phyloP scores from a whole-genome alignment of 257 asterid species.

The Solanum clarkiae region DNA sequence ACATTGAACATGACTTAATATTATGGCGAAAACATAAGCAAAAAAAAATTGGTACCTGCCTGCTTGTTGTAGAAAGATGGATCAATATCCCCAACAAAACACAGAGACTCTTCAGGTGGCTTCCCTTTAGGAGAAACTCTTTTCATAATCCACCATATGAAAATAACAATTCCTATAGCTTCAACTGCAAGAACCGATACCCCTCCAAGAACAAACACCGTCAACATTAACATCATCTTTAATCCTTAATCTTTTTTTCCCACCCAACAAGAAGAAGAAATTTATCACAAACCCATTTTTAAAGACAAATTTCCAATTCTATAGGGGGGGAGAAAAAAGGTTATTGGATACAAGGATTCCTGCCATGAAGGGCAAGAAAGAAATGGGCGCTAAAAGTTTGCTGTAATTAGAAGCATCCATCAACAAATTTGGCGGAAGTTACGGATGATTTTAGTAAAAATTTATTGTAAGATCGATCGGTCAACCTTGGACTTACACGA shows the following conservation, averaged over 20 bases:
- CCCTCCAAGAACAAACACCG: constrained; percentile 59
- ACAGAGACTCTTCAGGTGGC: not conserved
- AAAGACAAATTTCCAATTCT: not conserved
- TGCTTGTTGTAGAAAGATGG: constrained; percentile 40
- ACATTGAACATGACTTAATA: not conserved
- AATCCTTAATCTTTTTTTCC: not conserved
- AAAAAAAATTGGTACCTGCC: constrained; percentile 21
- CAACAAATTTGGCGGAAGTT: not conserved
- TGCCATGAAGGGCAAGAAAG: not conserved
- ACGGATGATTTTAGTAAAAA: not conserved
- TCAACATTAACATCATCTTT: constrained; percentile 33
- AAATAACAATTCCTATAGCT: constrained; percentile 34
- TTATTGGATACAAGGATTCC: not conserved
- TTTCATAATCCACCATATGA: constrained; percentile 41
- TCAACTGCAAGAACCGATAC: constrained; percentile 53
- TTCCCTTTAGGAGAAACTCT: constrained; percentile 20
- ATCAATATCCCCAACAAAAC: constrained; percentile 21
- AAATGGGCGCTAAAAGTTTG: not conserved
- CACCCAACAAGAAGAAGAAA: not conserved
- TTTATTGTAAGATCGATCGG: not conserved
- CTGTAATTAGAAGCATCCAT: not conserved
- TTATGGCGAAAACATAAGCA: not conserved
- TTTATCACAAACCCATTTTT: not conserved
- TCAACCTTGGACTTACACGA: not conserved
- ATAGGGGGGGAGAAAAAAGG: not conserved